Evolutionary conservation across 169 alveolate species (phyloP).

Genomic region (Cyclospora cayetanensis): DNA sequence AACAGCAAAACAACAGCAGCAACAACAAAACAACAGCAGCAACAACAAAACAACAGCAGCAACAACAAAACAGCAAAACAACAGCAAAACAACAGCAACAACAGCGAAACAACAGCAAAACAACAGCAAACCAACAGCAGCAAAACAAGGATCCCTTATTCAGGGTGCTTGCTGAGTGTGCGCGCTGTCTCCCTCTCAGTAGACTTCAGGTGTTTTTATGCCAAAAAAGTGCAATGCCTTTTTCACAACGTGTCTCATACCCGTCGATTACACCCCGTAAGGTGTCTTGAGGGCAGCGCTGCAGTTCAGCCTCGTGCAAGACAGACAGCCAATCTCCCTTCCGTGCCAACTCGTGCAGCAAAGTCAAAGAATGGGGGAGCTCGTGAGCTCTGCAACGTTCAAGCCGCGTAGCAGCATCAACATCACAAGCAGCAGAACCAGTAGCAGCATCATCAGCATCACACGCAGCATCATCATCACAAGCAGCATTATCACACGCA

Average conservation of each 20-base stretch:
- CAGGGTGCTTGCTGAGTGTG: too few species aligned
- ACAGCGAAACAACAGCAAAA: background rate
- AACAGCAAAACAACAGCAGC: background rate
- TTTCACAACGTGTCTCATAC: too few species aligned
- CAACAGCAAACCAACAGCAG: background rate
- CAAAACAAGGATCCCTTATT: background rate
- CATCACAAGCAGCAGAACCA: background rate
- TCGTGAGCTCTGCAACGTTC: constrained; percentile 78
- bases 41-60: constrained; percentile 34
- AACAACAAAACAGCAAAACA: too few species aligned
- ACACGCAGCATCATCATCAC: background rate
- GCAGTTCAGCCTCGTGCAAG: constrained; percentile 84
- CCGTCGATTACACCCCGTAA: constrained; percentile 82
- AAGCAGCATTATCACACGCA: background rate
- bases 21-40: background rate
- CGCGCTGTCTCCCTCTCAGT: too few species aligned
- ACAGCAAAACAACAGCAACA: constrained; percentile 23
- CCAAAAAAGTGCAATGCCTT: too few species aligned
- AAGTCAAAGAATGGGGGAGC: constrained; percentile 83
- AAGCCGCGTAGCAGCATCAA: constrained; percentile 59
- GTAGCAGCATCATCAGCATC: background rate
- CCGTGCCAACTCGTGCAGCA: constrained; percentile 87
- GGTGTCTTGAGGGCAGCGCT: constrained; percentile 86
- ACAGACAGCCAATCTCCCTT: constrained; percentile 87
- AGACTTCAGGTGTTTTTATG: too few species aligned